Percentiles rank a stretch among this genome's conserved stretches.
These are phyloP conservation scores for Rubus idaeus DNA, from an alignment of 306 rosid species.

Conservation along the genomic window DNA sequence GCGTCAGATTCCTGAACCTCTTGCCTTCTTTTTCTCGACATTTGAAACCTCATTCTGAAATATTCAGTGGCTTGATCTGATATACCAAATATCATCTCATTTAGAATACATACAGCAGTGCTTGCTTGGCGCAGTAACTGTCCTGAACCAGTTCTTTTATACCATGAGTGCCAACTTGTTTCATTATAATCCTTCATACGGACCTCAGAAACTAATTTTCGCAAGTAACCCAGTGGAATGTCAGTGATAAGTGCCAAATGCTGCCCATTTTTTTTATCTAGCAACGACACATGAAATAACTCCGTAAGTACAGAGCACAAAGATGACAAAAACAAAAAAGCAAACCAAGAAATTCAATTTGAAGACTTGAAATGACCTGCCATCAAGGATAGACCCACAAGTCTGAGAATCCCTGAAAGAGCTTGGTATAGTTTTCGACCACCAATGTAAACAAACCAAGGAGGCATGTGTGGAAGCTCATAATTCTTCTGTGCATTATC, in stretches of 20 bases:
- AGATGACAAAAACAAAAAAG: conserved; percentile 19
- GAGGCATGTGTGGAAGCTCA: conserved; percentile 90
- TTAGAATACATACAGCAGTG: conserved; percentile 86
- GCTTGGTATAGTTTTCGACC: conserved; percentile 65
- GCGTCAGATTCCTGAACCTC: conserved; percentile 31
- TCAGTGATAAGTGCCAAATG: conserved; percentile 63
- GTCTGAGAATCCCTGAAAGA: conserved; percentile 83
- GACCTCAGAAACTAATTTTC: conserved; percentile 73
- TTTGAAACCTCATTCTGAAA: conserved; percentile 62
- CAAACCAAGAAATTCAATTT: conserved; percentile 1
- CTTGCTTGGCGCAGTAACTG: conserved; percentile 84
- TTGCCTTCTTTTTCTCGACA: conserved; percentile 30
- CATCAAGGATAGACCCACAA: conserved; percentile 70
- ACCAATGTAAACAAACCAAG: conserved; percentile 81
- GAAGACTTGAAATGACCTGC: conserved; percentile 60
- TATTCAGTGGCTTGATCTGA: conserved; percentile 62
- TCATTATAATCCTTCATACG: conserved; percentile 65
- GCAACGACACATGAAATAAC: conserved; percentile 25
- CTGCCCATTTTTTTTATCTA: conserved; percentile 64
- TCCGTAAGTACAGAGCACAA: conserved; percentile 16
- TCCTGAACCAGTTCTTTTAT: conserved; percentile 82
- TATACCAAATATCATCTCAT: conserved; percentile 88
- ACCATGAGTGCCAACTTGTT: conserved; percentile 88
- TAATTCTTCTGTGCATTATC: conserved; percentile 36
- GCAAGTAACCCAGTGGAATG: conserved; percentile 70